Conservation (phyloP, 2,329 filamentous ascomycete species). For the Alternaria rosae region DNA sequence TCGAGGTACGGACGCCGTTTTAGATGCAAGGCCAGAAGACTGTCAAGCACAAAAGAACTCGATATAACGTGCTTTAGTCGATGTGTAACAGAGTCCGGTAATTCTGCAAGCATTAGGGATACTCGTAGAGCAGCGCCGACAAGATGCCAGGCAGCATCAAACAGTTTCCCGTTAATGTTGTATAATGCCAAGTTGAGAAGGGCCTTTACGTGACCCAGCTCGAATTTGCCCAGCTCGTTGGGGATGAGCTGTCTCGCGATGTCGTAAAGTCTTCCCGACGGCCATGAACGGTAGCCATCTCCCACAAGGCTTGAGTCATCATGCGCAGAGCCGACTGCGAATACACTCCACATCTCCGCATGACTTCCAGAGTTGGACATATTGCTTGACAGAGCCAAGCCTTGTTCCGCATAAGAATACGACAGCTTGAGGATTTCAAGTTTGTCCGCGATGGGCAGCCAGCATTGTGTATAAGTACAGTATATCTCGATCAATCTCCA, state of each 20-base stretch:
- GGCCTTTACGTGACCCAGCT: slow-evolving; percentile 51
- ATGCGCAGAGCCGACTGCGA: slow-evolving; percentile 49
- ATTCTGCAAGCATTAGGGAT: slow-evolving; percentile 51
- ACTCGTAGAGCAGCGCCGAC: slow-evolving; percentile 69
- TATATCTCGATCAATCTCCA: slow-evolving; percentile 63
- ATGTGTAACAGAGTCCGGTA: slow-evolving; percentile 36
- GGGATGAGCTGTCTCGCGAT: slow-evolving; percentile 38
- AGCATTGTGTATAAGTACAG: slow-evolving; percentile 76
- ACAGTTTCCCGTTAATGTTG: slow-evolving; percentile 65
- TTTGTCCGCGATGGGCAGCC: slow-evolving; percentile 76
- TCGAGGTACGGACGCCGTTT: slow-evolving; percentile 60
- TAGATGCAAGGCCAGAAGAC: slow-evolving; percentile 61
- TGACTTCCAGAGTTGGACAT: slow-evolving; percentile 46
- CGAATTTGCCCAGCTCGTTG: slow-evolving; percentile 36
- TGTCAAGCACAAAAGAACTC: slow-evolving; percentile 70
- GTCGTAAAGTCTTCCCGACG: slow-evolving; percentile 26
- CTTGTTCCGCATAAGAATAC: slow-evolving; percentile 60
- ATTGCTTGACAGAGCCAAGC: slow-evolving; percentile 43
- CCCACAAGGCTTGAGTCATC: background rate
- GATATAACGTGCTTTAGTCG: slow-evolving; percentile 55
- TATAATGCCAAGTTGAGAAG: slow-evolving; percentile 63
- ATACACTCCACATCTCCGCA: slow-evolving; percentile 55
- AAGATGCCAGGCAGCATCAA: slow-evolving; percentile 67
- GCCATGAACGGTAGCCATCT: slow-evolving; percentile 5
- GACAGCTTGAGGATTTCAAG: slow-evolving; percentile 65